Conservation (phyloP, 331 rosid genomes). For the Erythrophleum ivorense region DNA sequence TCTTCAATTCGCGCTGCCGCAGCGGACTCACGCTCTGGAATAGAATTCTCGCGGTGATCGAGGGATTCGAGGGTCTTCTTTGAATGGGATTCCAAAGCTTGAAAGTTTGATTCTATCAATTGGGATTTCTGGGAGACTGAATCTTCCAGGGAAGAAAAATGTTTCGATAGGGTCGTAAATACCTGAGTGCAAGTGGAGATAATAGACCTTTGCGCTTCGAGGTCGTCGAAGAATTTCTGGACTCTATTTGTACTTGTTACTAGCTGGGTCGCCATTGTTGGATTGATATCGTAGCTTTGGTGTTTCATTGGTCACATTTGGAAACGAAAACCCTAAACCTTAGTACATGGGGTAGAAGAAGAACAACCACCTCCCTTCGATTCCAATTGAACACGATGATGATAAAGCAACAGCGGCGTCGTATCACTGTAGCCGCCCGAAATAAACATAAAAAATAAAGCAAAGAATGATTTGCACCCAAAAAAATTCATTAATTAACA, state of each 20-base stretch:
- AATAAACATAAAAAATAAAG: not conserved
- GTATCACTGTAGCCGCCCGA: not conserved
- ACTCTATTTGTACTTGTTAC: slow-evolving; percentile 51
- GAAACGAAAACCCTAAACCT: slow-evolving; percentile 42
- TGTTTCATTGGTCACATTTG: not conserved
- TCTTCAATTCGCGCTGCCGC: slow-evolving; percentile 57
- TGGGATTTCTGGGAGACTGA: slow-evolving; percentile 64
- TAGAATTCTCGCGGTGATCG: slow-evolving; percentile 55
- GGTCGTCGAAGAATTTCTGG: slow-evolving; percentile 64
- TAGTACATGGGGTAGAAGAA: not conserved
- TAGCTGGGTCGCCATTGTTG: slow-evolving; percentile 61
- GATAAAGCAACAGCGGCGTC: not conserved
- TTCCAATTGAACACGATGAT: not conserved
- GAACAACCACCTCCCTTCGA: not conserved
- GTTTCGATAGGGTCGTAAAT: slow-evolving; percentile 57
- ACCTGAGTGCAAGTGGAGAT: slow-evolving; percentile 63
- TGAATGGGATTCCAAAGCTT: slow-evolving; percentile 53
- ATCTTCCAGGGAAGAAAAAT: slow-evolving; percentile 56
- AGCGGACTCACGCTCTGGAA: slow-evolving; percentile 64
- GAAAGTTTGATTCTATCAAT: slow-evolving; percentile 59
- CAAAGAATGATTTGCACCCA: not conserved
- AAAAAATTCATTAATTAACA: too few species aligned
- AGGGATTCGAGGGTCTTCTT: slow-evolving; percentile 55
- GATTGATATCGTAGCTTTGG: not conserved
- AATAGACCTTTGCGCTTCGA: slow-evolving; percentile 57